Conservation (phyloP, 208 protist species). For the Trypanosoma scelopori region DNA sequence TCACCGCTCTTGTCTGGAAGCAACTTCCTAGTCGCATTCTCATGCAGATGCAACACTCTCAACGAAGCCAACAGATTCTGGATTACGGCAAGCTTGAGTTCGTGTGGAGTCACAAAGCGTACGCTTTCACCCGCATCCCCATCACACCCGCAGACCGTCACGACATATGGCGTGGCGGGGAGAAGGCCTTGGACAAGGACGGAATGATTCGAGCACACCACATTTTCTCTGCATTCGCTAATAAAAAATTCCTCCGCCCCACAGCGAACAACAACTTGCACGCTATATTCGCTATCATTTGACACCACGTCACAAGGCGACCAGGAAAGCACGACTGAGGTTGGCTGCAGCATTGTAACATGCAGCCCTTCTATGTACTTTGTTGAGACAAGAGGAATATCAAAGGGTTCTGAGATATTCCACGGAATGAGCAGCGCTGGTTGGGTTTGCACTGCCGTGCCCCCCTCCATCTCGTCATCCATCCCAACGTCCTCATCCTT, state of each 20-base stretch:
- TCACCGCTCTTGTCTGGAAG: background rate
- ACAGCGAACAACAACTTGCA: conserved; percentile 11
- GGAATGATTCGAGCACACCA: background rate
- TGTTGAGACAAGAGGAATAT: background rate
- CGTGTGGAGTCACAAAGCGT: conserved; percentile 19
- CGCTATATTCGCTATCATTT: background rate
- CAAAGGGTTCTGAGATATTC: conserved; percentile 16
- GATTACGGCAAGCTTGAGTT: conserved; percentile 1
- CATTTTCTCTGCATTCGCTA: background rate
- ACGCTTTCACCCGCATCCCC: background rate
- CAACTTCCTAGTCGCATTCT: background rate
- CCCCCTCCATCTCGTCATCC: background rate
- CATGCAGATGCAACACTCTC: background rate
- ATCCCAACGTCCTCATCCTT: conserved; percentile 5
- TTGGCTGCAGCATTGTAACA: conserved; percentile 10
- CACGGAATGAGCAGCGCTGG: conserved; percentile 23
- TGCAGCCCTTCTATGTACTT: conserved; percentile 8
- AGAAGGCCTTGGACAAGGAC: background rate
- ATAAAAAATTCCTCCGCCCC: conserved; percentile 1
- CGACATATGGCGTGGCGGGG: conserved; percentile 21
- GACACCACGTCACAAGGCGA: background rate
- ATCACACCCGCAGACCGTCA: background rate
- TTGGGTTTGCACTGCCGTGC: background rate
- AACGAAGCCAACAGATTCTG: conserved; percentile 6
- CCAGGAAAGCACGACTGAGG: conserved; percentile 17